phyloP scores from a whole-genome alignment of 257 asterid genomes.

The Scutellaria barbata region DNA sequence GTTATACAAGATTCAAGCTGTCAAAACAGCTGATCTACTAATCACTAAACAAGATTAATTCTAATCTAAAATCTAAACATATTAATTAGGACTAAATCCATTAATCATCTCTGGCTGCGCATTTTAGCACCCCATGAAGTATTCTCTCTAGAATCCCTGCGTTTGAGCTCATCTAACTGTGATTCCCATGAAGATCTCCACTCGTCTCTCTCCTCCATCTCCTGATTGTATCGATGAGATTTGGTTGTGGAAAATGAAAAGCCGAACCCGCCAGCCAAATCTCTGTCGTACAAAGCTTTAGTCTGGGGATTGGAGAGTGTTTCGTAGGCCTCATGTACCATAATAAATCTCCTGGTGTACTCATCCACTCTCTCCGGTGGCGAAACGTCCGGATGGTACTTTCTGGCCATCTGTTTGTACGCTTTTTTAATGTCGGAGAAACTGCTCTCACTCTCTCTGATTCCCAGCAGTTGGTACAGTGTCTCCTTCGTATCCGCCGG shows the following conservation, averaged over 20 bases:
- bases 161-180: conserved; percentile 52
- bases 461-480: conserved; percentile 64
- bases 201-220: conserved; percentile 37
- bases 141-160: conserved; percentile 25
- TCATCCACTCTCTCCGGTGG: conserved; percentile 64
- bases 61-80: background rate
- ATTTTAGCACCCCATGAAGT: conserved; percentile 53
- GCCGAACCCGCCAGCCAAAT: conserved; percentile 41
- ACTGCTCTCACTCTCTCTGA: conserved; percentile 44
- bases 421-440: conserved; percentile 58
- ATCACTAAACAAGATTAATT: background rate
- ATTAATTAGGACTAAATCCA: no score
- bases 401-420: conserved; percentile 62
- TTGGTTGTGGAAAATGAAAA: conserved; percentile 27
- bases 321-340: conserved; percentile 63
- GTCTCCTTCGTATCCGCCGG: conserved; percentile 41
- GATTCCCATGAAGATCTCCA: conserved; percentile 53
- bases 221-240: conserved; percentile 18
- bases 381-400: conserved; percentile 75
- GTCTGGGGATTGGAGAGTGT: conserved; percentile 64
- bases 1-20: no score
- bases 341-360: conserved; percentile 54
- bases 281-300: conserved; percentile 55
- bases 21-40: no score
- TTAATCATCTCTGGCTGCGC: conserved; percentile 14